A percentile compares a stretch with the other conserved stretches of the same genome.
Evolutionary conservation across 192 early-diverging fungal species (phyloP).

Genomic region (Backusella parvicylindrica): DNA sequence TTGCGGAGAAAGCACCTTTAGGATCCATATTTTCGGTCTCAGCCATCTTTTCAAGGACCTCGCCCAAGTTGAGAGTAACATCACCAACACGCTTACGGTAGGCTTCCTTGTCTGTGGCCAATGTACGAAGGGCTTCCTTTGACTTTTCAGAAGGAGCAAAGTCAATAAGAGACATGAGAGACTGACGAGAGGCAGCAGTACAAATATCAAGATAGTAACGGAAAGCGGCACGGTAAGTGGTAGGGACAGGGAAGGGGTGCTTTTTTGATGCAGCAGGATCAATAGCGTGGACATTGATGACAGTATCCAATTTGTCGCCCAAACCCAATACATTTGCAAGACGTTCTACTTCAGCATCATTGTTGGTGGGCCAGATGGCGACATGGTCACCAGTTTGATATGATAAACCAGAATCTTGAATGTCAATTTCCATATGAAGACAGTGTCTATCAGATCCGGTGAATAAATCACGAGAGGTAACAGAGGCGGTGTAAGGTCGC

Average conservation of each 20-base stretch:
- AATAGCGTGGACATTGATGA: conserved; percentile 67
- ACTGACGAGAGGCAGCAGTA: conserved; percentile 64
- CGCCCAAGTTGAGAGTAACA: conserved; percentile 67
- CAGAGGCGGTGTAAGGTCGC: conserved; percentile 76
- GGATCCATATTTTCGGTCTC: conserved; percentile 30
- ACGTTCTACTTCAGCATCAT: conserved; percentile 69
- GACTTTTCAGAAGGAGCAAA: conserved; percentile 56
- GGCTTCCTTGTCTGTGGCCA: conserved; percentile 68
- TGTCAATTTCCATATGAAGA: conserved; percentile 92
- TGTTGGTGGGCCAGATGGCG: conserved; percentile 88
- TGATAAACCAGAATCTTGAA: conserved; percentile 72
- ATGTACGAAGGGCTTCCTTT: conserved; percentile 43
- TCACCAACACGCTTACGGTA: conserved; percentile 58
- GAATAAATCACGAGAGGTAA: conserved; percentile 71
- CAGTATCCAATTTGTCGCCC: conserved; percentile 60
- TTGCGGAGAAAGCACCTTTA: conserved; percentile 37
- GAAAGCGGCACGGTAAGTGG: conserved; percentile 82
- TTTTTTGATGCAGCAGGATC: conserved; percentile 74
- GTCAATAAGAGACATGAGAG: conserved; percentile 58
- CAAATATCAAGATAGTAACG: conserved; percentile 91
- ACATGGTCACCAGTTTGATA: conserved; percentile 96
- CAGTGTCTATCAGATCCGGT: conserved; percentile 71
- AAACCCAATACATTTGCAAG: conserved; percentile 63
- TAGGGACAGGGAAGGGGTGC: conserved; percentile 84
- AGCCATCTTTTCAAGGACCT: conserved; percentile 69